Conservation (phyloP, 805 yeast genomes). For the Grigorovia humatica region DNA sequence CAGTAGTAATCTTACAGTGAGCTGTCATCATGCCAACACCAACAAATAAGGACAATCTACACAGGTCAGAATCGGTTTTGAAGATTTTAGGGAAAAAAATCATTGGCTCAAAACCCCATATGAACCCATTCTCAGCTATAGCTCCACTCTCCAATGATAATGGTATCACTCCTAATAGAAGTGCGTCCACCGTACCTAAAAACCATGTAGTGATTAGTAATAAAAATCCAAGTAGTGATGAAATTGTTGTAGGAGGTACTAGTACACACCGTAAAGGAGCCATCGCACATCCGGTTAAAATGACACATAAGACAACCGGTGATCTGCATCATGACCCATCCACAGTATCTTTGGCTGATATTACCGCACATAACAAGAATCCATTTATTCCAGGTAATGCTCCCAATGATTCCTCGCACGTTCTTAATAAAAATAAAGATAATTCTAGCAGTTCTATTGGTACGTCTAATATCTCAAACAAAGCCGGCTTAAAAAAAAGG, state of each 20-base stretch:
- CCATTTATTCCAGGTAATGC: conserved; percentile 17
- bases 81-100: conserved; percentile 10
- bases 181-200: background rate
- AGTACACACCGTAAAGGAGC: conserved; percentile 6
- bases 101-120: conserved; percentile 5
- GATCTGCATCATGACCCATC: conserved; percentile 13
- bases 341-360: conserved; percentile 17
- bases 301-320: conserved; percentile 6
- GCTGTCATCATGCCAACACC: background rate
- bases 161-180: conserved; percentile 1
- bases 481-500: conserved; percentile 2
- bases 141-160: conserved; percentile 1
- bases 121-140: background rate
- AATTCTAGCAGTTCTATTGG: background rate
- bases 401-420: background rate
- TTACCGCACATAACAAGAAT: conserved; percentile 23
- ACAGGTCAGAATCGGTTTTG: conserved; percentile 3
- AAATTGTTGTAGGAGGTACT: conserved; percentile 1
- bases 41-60: background rate
- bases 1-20: background rate
- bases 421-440: background rate
- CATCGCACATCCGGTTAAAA: conserved; percentile 8
- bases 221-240: background rate
- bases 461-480: conserved; percentile 2
- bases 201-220: background rate